Base-by-base conservation (phyloP, 768 basidiomycete genomes). In the Suillus decipiens region DNA sequence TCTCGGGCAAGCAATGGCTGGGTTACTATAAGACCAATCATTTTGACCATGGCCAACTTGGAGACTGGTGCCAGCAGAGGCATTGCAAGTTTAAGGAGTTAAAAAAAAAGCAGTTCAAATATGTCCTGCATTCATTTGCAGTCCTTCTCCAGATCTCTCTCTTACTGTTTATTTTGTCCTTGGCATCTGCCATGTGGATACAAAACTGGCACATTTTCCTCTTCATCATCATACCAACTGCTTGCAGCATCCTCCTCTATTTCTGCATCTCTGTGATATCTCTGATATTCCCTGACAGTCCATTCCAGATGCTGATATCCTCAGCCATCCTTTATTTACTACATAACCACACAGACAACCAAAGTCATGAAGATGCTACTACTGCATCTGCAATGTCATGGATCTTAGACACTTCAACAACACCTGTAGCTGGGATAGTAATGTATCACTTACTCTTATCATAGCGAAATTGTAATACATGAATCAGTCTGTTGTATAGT, bases 71-170 rank as follows among this genome's bases (percentile, higher is more conserved):
- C 5, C 1, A 34, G 22, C 31, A 28, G 12, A 59, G 62, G n/a
- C 62, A 63, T n/a, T 47, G 42, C 15, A 63, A 59, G 19, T 42
- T 59, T 10, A 34, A 59, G 36, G 62, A 24, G 17, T 48, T 59
- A 14, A 10, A 53, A 12, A 17, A 9, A 33, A 59, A 57, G 62
- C 57, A 63, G 24, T 51, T 63, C 12, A 36, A 59, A 7, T 28
- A 12, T 5, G 57, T 63, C n/a, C 31, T 50, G 36, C 45, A 51
- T 33, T 22, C 5, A 39, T 57, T 63, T 10, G 45, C 62, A n/a
- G 57, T 59, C 5, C 62, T 63, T 31, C 47, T 63, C 15, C 57
- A 63, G 48, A 37, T 59, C 5, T 59, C 57, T n/a, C 36, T 59
- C 7, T n/a, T 59, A 10, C 59, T 63, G 28, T 63, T 63, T 37